Evolutionary conservation across 176 grass and related monocot genomes (phyloP).

Genomic region (Ensete ventricosum): DNA sequence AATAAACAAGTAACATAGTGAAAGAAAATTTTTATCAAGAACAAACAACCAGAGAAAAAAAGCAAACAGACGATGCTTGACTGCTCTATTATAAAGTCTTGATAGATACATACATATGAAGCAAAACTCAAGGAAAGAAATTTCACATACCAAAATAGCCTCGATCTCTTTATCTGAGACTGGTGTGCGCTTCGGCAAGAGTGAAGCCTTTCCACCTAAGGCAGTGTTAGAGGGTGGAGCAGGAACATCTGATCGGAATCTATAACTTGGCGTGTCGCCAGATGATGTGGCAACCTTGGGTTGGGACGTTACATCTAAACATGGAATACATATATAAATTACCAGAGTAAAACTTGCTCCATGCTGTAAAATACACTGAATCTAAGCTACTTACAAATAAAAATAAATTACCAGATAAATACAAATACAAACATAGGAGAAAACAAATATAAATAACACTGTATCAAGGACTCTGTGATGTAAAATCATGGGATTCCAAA

Average conservation of each 20-base stretch:
- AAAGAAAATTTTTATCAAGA: not conserved
- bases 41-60: not conserved
- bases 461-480: no score
- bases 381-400: not conserved
- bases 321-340: not conserved
- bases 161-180: conserved; percentile 91
- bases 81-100: not conserved
- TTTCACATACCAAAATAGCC: conserved; percentile 70
- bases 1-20: not conserved
- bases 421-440: no score
- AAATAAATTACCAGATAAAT: no score
- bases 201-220: conserved; percentile 82
- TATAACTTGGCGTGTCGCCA: conserved; percentile 52
- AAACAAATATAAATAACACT: no score
- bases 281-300: conserved; percentile 30
- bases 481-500: no score
- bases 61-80: not conserved
- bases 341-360: no score
- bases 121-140: not conserved
- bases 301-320: conserved; percentile 34
- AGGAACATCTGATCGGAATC: conserved; percentile 85
- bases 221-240: conserved; percentile 71
- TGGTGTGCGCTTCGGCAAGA: conserved; percentile 82
- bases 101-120: not conserved
- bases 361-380: not conserved